Base-by-base conservation (phyloP, 495 filamentous ascomycete genomes). In the Penicillium paxilli region DNA sequence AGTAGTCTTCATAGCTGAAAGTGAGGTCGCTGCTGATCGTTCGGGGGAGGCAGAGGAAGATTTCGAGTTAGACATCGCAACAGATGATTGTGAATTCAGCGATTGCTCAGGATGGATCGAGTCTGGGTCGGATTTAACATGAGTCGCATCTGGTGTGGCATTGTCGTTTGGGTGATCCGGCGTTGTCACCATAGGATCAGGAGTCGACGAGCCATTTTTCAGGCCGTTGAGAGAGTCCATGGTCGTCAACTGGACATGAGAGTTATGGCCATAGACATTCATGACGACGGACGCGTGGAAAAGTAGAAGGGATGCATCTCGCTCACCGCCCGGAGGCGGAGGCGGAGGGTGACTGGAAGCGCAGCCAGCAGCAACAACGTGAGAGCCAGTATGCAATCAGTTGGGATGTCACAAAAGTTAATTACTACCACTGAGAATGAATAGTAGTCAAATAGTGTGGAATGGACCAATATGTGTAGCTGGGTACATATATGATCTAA, bases 251-350 rank as follows among this genome's bases (percentile, higher is more conserved):
- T 47, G 26, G 35, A 52, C 52, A 52, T 52, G 51, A 23, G 62
- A 63, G 63, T 77, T 72, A 66, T 69, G 57, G 70, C 75, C 76
- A 67, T 73, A 67, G 66, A 69, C 52, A 60, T 68, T 71, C 71
- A 74, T 78, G 70, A 77, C 72, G 73, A 74, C 67, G 67, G 68
- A 69, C 69, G 73, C 52, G 56, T 52, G 63, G 28, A 37, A 38
- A 22, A 20, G 19, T 22, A 22, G 20, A 32, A 55, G 44, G 21
- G 30, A 24, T 30, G 21, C 44, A 19, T 21, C 40, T 19, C 40
- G 40, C 40, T 42, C 40, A 42, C 40, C 40, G 40, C 40, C n/a
- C n/a, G n/a, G n/a, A n/a, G n/a, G n/a, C n/a, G n/a, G 35, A 38
- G 11, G n/a, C 35, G n/a, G 26, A 28, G 26, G n/a, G n/a, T n/a